A percentile compares a stretch with the other conserved stretches of the same genome.
Conservation (phyloP, 139 green algal genomes). For the Chlamydomonas sp. region DNA sequence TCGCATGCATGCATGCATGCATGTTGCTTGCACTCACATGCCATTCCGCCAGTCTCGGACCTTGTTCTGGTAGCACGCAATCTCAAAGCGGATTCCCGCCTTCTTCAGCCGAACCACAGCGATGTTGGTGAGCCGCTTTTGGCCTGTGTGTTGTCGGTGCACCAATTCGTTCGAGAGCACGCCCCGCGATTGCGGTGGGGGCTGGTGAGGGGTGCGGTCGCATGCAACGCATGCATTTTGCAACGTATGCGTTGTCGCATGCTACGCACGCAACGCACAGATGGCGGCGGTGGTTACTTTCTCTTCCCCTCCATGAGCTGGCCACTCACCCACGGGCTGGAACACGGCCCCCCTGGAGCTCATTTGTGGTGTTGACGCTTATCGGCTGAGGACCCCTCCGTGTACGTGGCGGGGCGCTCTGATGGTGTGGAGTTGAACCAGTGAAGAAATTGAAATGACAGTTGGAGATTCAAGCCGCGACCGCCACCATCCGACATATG, state of each 20-base stretch:
- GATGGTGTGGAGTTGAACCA: too few relatives aligned
- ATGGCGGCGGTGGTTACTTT: background rate
- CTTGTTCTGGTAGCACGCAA: conserved; percentile 99
- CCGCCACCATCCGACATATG: too few relatives aligned
- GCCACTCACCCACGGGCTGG: conserved; percentile 33
- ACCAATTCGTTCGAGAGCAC: too few relatives aligned
- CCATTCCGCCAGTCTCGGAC: conserved; percentile 81
- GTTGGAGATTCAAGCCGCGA: too few relatives aligned
- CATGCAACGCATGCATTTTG: background rate
- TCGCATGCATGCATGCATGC: background rate
- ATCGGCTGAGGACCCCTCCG: too few relatives aligned
- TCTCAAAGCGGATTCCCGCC: conserved; percentile 87
- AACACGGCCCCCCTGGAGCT: too few relatives aligned
- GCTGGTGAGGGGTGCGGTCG: too few relatives aligned
- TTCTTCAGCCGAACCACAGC: conserved; percentile 91
- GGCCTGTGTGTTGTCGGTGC: too few relatives aligned
- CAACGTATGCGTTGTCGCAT: background rate
- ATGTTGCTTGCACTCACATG: conserved; percentile 53
- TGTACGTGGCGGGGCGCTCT: too few relatives aligned
- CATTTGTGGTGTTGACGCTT: too few relatives aligned
- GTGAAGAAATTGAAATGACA: too few relatives aligned
- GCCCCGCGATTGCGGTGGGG: background rate
- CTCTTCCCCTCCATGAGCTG: background rate
- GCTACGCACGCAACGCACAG: background rate
- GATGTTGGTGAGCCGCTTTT: conserved; percentile 97